A percentile compares a stretch with the other conserved stretches of the same genome.
Conservation (phyloP, 208 protist genomes). For the Leptomonas pyrrhocoris region DNA sequence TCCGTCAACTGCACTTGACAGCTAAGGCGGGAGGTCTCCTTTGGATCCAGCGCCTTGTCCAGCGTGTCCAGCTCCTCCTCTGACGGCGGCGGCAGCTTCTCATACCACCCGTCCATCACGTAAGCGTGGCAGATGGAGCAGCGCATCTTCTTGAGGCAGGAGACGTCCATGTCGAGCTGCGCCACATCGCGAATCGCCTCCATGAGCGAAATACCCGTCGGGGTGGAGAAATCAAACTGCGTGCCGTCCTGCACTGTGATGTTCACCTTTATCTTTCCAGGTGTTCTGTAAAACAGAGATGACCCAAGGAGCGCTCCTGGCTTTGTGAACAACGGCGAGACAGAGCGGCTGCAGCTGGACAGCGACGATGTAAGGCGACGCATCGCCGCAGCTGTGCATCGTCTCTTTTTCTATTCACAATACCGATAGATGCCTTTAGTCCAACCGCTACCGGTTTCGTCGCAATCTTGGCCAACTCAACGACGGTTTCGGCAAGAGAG, state of each 20-base stretch:
- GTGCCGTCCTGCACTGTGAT: conserved; percentile 39
- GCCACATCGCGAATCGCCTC: conserved; percentile 84
- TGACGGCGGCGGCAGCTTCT: conserved; percentile 41
- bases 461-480: no score
- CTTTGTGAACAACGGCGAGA: neutral
- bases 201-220: conserved; percentile 78
- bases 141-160: conserved; percentile 87
- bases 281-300: conserved; percentile 1
- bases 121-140: conserved; percentile 96
- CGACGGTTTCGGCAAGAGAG: no score
- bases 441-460: no score
- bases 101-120: conserved; percentile 73
- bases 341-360: neutral
- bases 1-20: conserved; percentile 56
- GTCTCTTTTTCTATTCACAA: no score
- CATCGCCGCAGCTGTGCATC: neutral
- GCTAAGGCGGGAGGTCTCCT: conserved; percentile 43
- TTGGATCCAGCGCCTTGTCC: conserved; percentile 39
- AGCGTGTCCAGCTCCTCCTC: conserved; percentile 81
- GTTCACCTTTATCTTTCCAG: conserved; percentile 38
- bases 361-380: neutral
- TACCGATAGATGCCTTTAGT: no score
- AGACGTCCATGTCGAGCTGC: conserved; percentile 66
- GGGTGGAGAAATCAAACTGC: conserved; percentile 14
- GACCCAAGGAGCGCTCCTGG: neutral